Conservation (phyloP, 306 rosid species). For the Fragaria iinumae region DNA sequence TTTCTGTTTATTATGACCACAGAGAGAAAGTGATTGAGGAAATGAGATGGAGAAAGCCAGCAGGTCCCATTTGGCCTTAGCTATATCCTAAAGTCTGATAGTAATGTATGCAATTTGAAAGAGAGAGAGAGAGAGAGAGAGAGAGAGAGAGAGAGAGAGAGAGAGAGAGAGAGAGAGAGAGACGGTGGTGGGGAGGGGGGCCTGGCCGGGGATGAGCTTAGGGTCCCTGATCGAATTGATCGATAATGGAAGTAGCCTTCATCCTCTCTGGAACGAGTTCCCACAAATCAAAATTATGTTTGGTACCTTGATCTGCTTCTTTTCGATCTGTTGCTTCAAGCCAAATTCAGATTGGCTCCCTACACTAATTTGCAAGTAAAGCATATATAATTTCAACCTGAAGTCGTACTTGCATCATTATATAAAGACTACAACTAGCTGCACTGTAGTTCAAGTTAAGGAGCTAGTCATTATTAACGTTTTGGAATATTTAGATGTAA, state of each 20-base stretch:
- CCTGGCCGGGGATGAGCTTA: neutral
- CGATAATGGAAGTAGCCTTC: slow-evolving; percentile 69
- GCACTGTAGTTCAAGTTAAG: neutral
- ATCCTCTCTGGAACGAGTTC: slow-evolving; percentile 63
- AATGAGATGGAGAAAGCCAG: slow-evolving; percentile 31
- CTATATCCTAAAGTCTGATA: neutral
- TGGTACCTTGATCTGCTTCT: slow-evolving; percentile 19
- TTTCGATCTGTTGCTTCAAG: slow-evolving; percentile 43
- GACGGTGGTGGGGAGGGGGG: neutral
- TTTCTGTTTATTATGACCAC: slow-evolving; percentile 40
- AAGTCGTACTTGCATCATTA: slow-evolving; percentile 2
- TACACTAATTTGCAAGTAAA: slow-evolving; percentile 40
- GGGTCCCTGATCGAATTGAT: slow-evolving; percentile 39
- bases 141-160: neutral
- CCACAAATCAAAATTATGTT: slow-evolving; percentile 41
- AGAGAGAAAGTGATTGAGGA: slow-evolving; percentile 43
- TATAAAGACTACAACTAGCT: neutral
- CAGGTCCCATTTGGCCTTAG: slow-evolving; percentile 53
- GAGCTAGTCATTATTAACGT: neutral
- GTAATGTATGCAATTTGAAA: slow-evolving; percentile 21
- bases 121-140: too few species aligned
- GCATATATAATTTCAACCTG: slow-evolving; percentile 19
- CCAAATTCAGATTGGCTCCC: slow-evolving; percentile 33
- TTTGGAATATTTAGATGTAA: neutral
- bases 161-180: slow-evolving; percentile 17